These are phyloP conservation scores for Raffaelea ambrosiae DNA, from an alignment of 2,329 filamentous ascomycete species.

Conservation along the genomic window DNA sequence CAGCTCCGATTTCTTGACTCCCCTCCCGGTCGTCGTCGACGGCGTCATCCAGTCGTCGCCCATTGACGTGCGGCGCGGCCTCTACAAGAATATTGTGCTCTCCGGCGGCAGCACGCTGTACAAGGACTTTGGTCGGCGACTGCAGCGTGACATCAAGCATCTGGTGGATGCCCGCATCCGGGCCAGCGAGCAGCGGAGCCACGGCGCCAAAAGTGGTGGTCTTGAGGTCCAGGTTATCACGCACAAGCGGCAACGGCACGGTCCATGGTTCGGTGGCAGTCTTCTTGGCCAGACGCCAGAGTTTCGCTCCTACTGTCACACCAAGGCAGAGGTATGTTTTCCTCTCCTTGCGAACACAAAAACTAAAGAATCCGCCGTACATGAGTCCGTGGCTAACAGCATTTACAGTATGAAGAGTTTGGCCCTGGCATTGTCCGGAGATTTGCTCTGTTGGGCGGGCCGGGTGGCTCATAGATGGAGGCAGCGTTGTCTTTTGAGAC, in stretches of 20 bases:
- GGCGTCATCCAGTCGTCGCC: constrained; percentile 95
- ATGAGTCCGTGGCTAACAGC: constrained; percentile 9
- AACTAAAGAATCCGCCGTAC: background rate
- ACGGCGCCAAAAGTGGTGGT: constrained; percentile 86
- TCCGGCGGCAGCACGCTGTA: constrained; percentile 96
- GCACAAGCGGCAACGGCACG: constrained; percentile 94
- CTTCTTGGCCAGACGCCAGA: constrained; percentile 94
- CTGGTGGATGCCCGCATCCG: constrained; percentile 88
- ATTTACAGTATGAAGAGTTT: constrained; percentile 79
- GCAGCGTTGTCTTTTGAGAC: too few species aligned
- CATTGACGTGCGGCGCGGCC: constrained; percentile 89
- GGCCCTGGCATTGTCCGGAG: constrained; percentile 91
- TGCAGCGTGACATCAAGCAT: constrained; percentile 96
- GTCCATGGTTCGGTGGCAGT: constrained; percentile 97
- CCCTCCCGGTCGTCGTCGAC: constrained; percentile 88
- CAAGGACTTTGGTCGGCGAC: constrained; percentile 92
- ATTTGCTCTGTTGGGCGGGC: constrained; percentile 88
- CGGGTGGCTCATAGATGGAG: constrained; percentile 60
- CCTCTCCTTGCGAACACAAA: background rate
- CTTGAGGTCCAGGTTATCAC: constrained; percentile 95
- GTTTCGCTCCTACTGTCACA: constrained; percentile 98
- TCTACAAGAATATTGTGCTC: constrained; percentile 99
- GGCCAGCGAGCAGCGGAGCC: constrained; percentile 84
- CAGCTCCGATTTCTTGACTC: constrained; percentile 95
- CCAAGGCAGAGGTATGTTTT: constrained; percentile 59